Evolutionary conservation across 768 basidiomycete genomes (phyloP).

Genomic region (Phallus indusiatus): DNA sequence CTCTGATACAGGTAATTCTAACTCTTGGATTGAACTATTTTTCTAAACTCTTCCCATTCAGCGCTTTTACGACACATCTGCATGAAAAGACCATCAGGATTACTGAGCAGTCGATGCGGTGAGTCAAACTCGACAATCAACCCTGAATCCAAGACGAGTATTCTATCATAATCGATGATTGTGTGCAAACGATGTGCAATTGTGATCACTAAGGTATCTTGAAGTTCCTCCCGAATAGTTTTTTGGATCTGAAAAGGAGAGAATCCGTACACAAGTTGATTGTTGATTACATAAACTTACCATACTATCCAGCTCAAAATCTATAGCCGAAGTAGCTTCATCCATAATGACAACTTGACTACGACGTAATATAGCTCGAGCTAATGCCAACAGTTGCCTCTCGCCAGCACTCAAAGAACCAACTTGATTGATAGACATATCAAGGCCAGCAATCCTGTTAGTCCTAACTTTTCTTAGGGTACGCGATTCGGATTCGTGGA

Average conservation of each 20-base stretch:
- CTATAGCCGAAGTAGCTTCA: constrained; percentile 72
- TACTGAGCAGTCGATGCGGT: constrained; percentile 45
- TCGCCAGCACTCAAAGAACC: constrained; percentile 26
- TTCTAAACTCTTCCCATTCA: constrained; percentile 7
- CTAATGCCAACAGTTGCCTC: constrained; percentile 62
- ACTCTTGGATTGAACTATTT: background rate
- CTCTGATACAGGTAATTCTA: background rate
- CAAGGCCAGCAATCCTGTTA: constrained; percentile 28
- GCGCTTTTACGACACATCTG: constrained; percentile 59
- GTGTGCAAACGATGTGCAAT: constrained; percentile 78
- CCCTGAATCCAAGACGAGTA: constrained; percentile 63
- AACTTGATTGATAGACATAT: constrained; percentile 45
- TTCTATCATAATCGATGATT: constrained; percentile 64
- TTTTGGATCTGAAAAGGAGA: constrained; percentile 44
- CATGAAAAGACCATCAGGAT: constrained; percentile 49
- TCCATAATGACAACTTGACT: constrained; percentile 67
- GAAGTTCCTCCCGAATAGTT: constrained; percentile 65
- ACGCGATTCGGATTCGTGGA: constrained; percentile 21
- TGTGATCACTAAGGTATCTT: constrained; percentile 64
- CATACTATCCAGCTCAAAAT: constrained; percentile 59
- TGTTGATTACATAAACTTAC: constrained; percentile 24
- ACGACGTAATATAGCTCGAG: constrained; percentile 53
- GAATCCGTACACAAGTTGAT: background rate
- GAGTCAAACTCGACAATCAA: constrained; percentile 68
- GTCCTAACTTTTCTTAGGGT: constrained; percentile 1